Conservation (phyloP, 2,329 filamentous ascomycete species). For the Penicillium digitatum region DNA sequence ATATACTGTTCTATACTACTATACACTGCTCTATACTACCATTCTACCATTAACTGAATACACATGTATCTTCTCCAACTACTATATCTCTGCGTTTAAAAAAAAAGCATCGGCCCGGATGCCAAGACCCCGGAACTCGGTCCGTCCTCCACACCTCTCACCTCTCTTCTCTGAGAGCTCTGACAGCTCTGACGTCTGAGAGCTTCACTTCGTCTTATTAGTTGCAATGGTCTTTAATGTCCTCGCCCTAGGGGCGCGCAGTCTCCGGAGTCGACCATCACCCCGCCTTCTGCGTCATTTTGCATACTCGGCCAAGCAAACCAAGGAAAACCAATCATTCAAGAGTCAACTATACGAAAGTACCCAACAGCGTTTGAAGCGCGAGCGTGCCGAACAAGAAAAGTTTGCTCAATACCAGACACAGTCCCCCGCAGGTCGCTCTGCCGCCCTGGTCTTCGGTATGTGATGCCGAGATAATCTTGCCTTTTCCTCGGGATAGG, state of each 20-base stretch:
- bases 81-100: no score
- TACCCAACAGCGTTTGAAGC: constrained; percentile 55
- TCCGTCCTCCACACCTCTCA: constrained; percentile 8
- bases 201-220: not conserved
- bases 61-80: no score
- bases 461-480: constrained; percentile 8
- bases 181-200: not conserved
- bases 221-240: constrained; percentile 21
- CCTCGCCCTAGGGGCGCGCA: constrained; percentile 19
- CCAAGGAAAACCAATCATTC: constrained; percentile 47
- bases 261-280: constrained; percentile 10
- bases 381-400: constrained; percentile 56
- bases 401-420: constrained; percentile 46
- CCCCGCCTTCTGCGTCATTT: constrained; percentile 19
- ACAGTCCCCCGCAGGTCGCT: constrained; percentile 38
- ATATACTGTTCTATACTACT: not conserved
- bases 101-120: not conserved
- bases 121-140: constrained; percentile 6
- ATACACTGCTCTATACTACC: no score
- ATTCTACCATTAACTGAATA: no score
- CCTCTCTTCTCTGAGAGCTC: not conserved
- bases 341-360: constrained; percentile 61
- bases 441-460: constrained; percentile 39
- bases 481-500: constrained; percentile 10
- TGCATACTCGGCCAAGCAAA: constrained; percentile 17